These are phyloP conservation scores for Sicyos baderoa DNA, from an alignment of 306 rosid species.

Conservation along the genomic window DNA sequence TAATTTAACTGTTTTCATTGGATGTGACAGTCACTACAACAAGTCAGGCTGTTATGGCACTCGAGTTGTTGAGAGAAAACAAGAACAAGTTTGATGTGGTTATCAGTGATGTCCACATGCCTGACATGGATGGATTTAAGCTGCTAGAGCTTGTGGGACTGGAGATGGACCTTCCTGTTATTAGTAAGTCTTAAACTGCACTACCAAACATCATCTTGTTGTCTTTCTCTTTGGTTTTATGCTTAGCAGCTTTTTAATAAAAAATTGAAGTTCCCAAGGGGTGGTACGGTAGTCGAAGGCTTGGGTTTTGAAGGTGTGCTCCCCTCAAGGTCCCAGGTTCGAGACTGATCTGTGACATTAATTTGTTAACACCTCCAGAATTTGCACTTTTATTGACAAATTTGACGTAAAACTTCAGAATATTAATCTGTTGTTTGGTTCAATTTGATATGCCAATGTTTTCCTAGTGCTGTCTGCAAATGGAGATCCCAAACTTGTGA, in stretches of 20 bases:
- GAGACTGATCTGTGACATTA: too few relatives aligned
- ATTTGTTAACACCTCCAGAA: too few relatives aligned
- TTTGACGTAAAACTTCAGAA: slow-evolving; percentile 10
- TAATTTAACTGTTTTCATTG: slow-evolving; percentile 7
- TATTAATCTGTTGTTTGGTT: slow-evolving; percentile 9
- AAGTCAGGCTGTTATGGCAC: slow-evolving; percentile 68
- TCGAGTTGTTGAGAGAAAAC: slow-evolving; percentile 76
- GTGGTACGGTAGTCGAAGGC: too few relatives aligned
- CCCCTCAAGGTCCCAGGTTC: too few relatives aligned
- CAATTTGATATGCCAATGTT: neutral
- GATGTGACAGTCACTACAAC: slow-evolving; percentile 73
- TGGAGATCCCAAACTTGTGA: slow-evolving; percentile 75
- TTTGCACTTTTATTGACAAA: neutral
- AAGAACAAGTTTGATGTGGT: slow-evolving; percentile 75
- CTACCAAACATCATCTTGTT: slow-evolving; percentile 6
- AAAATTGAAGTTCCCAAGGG: neutral
- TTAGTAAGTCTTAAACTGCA: slow-evolving; percentile 46
- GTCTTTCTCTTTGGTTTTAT: neutral
- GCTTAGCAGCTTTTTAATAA: neutral
- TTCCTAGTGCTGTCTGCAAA: slow-evolving; percentile 78
- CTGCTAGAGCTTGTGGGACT: slow-evolving; percentile 92
- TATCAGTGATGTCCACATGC: slow-evolving; percentile 97
- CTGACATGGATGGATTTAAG: slow-evolving; percentile 99
- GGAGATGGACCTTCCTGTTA: slow-evolving; percentile 99
- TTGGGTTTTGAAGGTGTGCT: too few relatives aligned